A percentile compares a stretch with the other conserved stretches of the same genome.
phyloP scores from a whole-genome alignment of 2,329 filamentous ascomycete genomes.

The Diplodia mutila region DNA sequence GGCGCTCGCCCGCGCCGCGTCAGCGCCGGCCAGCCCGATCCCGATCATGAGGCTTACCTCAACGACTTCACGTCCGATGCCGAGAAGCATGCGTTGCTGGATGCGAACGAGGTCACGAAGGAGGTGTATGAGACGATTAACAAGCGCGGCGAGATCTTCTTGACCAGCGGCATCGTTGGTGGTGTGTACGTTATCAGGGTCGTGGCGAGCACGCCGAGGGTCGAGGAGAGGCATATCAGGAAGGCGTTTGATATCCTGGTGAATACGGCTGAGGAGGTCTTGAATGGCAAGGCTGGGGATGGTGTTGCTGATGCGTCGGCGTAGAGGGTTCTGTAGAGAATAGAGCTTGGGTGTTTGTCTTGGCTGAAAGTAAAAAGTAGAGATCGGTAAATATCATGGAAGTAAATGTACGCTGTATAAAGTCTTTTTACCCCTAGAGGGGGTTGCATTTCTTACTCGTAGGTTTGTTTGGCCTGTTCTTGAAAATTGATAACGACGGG shows the following conservation, averaged over 20 bases:
- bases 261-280: slow-evolving; percentile 60
- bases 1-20: slow-evolving; percentile 7
- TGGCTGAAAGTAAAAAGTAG: neutral
- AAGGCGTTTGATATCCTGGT: slow-evolving; percentile 76
- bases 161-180: slow-evolving; percentile 76
- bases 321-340: neutral
- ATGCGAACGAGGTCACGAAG: slow-evolving; percentile 70
- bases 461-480: neutral
- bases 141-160: slow-evolving; percentile 73
- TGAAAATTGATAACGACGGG: neutral
- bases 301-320: neutral
- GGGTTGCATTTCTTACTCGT: neutral
- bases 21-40: slow-evolving; percentile 33
- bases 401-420: neutral
- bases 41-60: slow-evolving; percentile 37
- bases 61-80: slow-evolving; percentile 42
- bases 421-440: too few species aligned
- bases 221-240: slow-evolving; percentile 73
- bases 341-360: neutral
- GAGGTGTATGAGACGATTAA: slow-evolving; percentile 77
- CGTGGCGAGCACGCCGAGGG: slow-evolving; percentile 70
- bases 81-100: slow-evolving; percentile 50
- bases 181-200: slow-evolving; percentile 80
- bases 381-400: neutral
- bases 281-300: neutral